phyloP scores from a whole-genome alignment of 805 yeast genomes.

The Helenozyma rhizophorensis region DNA sequence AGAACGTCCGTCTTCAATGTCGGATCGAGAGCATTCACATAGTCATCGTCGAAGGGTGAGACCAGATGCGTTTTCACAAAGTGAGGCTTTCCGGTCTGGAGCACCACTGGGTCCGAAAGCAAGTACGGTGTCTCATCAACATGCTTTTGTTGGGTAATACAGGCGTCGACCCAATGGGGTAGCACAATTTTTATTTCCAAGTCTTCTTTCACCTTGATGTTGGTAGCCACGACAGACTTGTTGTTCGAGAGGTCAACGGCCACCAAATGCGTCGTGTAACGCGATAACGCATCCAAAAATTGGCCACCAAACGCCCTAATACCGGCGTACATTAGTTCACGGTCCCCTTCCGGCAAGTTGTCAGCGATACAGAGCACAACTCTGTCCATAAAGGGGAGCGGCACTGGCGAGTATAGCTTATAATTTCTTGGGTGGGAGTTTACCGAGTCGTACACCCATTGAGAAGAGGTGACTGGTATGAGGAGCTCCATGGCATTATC shows the following conservation, averaged over 20 bases:
- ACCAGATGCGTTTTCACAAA: no score
- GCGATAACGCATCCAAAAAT: constrained; percentile 55
- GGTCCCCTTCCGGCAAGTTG: constrained; percentile 52
- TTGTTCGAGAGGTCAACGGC: constrained; percentile 52
- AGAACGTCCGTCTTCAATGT: constrained; percentile 27
- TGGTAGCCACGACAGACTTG: constrained; percentile 53
- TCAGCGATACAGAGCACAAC: constrained; percentile 58
- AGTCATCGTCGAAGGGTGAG: neutral
- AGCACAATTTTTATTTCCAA: constrained; percentile 55
- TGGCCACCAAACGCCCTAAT: constrained; percentile 77
- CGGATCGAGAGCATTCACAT: neutral
- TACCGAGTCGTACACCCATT: constrained; percentile 56
- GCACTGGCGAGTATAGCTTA: constrained; percentile 68
- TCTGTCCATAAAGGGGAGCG: constrained; percentile 57
- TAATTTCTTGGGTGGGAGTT: constrained; percentile 30
- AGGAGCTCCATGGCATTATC: constrained; percentile 43
- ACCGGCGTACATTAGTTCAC: constrained; percentile 64
- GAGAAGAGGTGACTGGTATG: constrained; percentile 61
- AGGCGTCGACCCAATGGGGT: constrained; percentile 79
- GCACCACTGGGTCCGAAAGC: constrained; percentile 20
- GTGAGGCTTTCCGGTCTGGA: constrained; percentile 20
- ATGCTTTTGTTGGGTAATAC: constrained; percentile 48
- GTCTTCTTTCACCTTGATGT: constrained; percentile 22
- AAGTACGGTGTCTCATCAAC: constrained; percentile 53
- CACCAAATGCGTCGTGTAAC: constrained; percentile 75